Conservation (phyloP, 2,329 filamentous ascomycete species). For the Hymenoscyphus fructigenus region DNA sequence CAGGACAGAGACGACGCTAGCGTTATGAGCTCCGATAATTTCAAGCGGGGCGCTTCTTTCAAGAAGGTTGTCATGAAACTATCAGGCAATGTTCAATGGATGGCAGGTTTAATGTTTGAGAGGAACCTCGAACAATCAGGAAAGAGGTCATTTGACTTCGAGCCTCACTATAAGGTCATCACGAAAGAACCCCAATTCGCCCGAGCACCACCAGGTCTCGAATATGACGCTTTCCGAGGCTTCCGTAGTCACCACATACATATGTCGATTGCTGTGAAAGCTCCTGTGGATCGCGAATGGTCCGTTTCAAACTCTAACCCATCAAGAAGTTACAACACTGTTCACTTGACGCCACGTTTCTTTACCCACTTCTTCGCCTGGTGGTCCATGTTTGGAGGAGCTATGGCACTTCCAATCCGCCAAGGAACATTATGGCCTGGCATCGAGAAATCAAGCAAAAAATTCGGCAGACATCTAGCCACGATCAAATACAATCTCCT, state of each 20-base stretch:
- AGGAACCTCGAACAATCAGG: conserved; percentile 67
- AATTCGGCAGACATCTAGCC: conserved; percentile 94
- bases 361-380: conserved; percentile 98
- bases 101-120: conserved; percentile 90
- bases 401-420: conserved; percentile 90
- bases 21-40: conserved; percentile 54
- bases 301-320: conserved; percentile 69
- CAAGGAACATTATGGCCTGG: conserved; percentile 91
- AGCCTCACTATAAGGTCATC: conserved; percentile 87
- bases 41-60: conserved; percentile 77
- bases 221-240: conserved; percentile 92
- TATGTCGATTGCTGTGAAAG: conserved; percentile 86
- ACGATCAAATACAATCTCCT: conserved; percentile 98
- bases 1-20: conserved; percentile 56
- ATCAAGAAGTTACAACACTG: conserved; percentile 91
- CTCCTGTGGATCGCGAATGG: conserved; percentile 87
- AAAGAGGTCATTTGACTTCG: conserved; percentile 80
- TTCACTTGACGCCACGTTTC: conserved; percentile 91
- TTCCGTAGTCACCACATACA: conserved; percentile 97
- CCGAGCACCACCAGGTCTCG: conserved; percentile 52
- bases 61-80: conserved; percentile 99
- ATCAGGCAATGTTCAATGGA: conserved; percentile 92
- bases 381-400: conserved; percentile 95
- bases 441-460: conserved; percentile 95
- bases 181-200: conserved; percentile 78